A percentile compares a stretch with the other conserved stretches of the same genome.
Evolutionary conservation across 2,329 filamentous ascomycete genomes (phyloP).

Genomic region (Verticillium alfalfae): DNA sequence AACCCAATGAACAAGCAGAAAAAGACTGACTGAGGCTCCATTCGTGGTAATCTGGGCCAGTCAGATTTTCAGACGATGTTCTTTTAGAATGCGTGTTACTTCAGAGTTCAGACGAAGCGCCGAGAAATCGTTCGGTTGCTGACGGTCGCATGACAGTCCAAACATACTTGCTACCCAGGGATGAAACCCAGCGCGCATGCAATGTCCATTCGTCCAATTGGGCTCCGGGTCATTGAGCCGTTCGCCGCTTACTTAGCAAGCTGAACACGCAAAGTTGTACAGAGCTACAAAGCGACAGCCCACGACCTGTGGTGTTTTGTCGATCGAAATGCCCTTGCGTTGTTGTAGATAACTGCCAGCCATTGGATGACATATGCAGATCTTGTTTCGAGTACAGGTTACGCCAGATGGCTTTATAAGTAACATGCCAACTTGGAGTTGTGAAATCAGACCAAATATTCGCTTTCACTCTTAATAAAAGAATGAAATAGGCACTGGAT

Average conservation of each 20-base stretch:
- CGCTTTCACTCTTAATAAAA: background rate
- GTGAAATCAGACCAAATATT: background rate
- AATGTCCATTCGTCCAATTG: background rate
- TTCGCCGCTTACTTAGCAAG: background rate
- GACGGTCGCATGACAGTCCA: background rate
- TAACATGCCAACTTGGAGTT: background rate
- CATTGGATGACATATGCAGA: background rate
- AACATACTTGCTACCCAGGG: background rate
- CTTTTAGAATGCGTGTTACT: background rate
- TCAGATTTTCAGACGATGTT: background rate
- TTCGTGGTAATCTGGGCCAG: background rate
- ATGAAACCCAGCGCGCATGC: background rate
- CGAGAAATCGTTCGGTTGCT: background rate
- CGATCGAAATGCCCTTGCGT: background rate
- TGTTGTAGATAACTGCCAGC: background rate
- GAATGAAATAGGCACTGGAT: too few species aligned
- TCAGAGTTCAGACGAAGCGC: background rate
- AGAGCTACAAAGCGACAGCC: background rate
- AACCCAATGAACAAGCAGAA: background rate
- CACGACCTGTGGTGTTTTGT: background rate
- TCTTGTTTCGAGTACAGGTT: background rate
- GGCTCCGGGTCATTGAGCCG: background rate
- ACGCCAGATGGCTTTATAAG: background rate
- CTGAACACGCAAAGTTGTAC: background rate
- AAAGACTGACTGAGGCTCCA: too few species aligned